phyloP scores from a whole-genome alignment of 1,284 basidiomycete genomes.

The Sporisorium reilianum region DNA sequence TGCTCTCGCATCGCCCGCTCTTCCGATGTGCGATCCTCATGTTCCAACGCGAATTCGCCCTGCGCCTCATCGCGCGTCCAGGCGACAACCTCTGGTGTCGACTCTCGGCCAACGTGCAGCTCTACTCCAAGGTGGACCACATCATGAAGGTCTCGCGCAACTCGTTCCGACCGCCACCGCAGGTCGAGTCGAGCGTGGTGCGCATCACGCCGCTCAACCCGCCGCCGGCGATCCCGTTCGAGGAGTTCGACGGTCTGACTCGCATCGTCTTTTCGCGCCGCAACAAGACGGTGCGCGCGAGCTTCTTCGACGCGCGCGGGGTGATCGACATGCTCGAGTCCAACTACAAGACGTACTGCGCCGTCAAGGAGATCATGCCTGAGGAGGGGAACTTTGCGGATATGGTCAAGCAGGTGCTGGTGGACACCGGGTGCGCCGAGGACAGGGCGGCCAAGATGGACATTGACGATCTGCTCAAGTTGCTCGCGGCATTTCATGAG shows the following conservation, averaged over 20 bases:
- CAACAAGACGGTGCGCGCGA: constrained; percentile 91
- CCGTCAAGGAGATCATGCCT: constrained; percentile 74
- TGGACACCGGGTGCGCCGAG: constrained; percentile 77
- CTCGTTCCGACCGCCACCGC: constrained; percentile 95
- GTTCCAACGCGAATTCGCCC: constrained; percentile 98
- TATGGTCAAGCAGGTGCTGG: constrained; percentile 82
- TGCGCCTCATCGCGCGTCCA: constrained; percentile 89
- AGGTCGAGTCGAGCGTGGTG: constrained; percentile 93
- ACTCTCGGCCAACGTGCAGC: constrained; percentile 94
- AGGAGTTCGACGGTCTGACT: constrained; percentile 95
- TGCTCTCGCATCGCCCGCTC: constrained; percentile 93
- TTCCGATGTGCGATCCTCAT: constrained; percentile 96
- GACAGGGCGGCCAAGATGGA: constrained; percentile 84
- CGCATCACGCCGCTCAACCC: constrained; percentile 92
- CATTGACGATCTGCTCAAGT: constrained; percentile 82
- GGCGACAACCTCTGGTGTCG: constrained; percentile 90
- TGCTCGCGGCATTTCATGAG: constrained; percentile 83
- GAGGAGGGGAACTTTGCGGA: constrained; percentile 52
- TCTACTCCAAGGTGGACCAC: constrained; percentile 93
- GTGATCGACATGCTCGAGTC: constrained; percentile 93
- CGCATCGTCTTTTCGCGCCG: constrained; percentile 88
- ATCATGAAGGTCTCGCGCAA: constrained; percentile 96
- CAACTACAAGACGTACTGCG: constrained; percentile 94
- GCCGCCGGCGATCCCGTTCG: constrained; percentile 93
- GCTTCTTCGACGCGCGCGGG: constrained; percentile 85